Conservation (phyloP, 2,329 filamentous ascomycete species). For the Trichoderma harzianum region DNA sequence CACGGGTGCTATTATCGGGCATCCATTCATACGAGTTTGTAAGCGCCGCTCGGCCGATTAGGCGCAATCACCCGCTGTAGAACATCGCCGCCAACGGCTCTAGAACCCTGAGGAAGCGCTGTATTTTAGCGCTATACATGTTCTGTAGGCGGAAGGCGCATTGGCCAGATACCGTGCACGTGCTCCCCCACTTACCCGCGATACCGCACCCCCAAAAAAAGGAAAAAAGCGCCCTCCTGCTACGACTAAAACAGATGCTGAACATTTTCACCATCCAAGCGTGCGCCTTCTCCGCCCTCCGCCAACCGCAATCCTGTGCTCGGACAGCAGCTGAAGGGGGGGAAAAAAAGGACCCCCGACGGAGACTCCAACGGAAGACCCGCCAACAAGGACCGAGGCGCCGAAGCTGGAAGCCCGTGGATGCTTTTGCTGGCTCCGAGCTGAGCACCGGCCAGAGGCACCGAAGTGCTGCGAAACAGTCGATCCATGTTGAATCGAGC, state of each 20-base stretch:
- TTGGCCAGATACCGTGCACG: constrained; percentile 1
- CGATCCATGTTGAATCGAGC: constrained; percentile 3
- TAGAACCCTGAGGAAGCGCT: neutral
- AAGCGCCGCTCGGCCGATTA: neutral
- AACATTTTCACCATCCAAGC: constrained; percentile 8
- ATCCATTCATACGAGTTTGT: neutral
- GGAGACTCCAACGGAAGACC: constrained; percentile 10
- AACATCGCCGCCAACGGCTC: neutral
- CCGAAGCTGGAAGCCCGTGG: neutral
- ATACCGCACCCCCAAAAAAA: neutral
- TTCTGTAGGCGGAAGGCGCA: constrained; percentile 6
- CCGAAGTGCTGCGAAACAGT: neutral
- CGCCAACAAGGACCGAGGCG: neutral
- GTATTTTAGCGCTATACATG: neutral
- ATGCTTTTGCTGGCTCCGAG: neutral
- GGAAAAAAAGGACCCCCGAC: neutral
- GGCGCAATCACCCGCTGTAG: neutral
- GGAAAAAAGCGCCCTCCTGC: constrained; percentile 9
- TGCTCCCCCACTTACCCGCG: neutral
- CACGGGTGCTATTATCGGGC: neutral
- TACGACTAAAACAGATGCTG: constrained; percentile 4
- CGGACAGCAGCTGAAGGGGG: neutral
- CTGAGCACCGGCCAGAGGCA: neutral
- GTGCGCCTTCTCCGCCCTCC: constrained; percentile 13
- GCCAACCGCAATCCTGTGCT: constrained; percentile 12